Evolutionary conservation across 2,329 filamentous ascomycete species (phyloP).

Genomic region (Alternaria sp.): DNA sequence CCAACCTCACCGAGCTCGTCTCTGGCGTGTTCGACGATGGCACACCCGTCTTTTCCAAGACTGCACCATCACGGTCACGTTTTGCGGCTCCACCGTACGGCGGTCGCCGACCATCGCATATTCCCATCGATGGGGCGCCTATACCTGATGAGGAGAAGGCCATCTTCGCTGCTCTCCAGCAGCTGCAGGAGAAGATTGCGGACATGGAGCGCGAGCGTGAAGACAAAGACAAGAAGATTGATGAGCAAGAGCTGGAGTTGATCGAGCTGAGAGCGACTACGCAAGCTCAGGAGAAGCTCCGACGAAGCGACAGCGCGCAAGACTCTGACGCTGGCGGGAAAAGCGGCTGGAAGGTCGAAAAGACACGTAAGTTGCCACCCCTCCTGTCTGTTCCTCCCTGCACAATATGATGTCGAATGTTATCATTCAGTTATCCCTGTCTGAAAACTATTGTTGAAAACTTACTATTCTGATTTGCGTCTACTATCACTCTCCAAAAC

Average conservation of each 20-base stretch:
- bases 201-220: constrained; percentile 65
- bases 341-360: constrained; percentile 57
- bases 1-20: constrained; percentile 68
- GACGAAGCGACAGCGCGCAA: constrained; percentile 58
- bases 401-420: constrained; percentile 70
- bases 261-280: constrained; percentile 59
- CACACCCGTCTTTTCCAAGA: constrained; percentile 64
- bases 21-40: constrained; percentile 66
- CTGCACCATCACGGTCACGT: constrained; percentile 60
- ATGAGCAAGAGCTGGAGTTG: constrained; percentile 63
- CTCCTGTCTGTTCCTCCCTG: constrained; percentile 20
- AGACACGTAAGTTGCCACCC: constrained; percentile 60
- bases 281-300: constrained; percentile 50
- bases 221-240: constrained; percentile 58
- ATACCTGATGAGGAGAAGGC: constrained; percentile 70
- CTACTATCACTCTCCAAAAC: neutral
- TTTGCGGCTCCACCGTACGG: constrained; percentile 58
- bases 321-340: constrained; percentile 56
- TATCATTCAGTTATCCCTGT: constrained; percentile 76
- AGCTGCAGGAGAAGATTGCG: constrained; percentile 65
- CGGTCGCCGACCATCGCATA: constrained; percentile 48
- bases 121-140: constrained; percentile 62
- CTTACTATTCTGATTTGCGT: constrained; percentile 76
- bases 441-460: constrained; percentile 94
- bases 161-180: constrained; percentile 67